Conservation (phyloP, 768 basidiomycete genomes). For the Calocybe gangraenosa region DNA sequence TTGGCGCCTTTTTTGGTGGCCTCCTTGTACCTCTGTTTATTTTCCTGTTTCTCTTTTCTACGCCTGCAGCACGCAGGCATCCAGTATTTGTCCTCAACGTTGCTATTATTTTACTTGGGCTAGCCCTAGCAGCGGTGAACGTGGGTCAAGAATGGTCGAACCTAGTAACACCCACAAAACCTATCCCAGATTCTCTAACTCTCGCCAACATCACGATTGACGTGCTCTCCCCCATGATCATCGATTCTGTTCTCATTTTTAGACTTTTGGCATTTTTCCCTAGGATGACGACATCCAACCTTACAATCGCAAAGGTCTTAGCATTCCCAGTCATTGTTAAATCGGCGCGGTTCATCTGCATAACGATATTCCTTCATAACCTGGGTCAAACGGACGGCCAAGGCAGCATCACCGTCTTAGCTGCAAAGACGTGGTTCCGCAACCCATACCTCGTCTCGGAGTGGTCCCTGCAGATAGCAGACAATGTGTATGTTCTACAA, state of each 20-base stretch:
- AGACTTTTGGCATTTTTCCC: slow-evolving; percentile 34
- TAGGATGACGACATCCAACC: slow-evolving; percentile 11
- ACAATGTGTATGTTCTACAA: slow-evolving; percentile 25
- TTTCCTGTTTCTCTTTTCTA: slow-evolving; percentile 28
- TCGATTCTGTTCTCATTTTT: slow-evolving; percentile 34
- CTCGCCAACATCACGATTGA: slow-evolving; percentile 20
- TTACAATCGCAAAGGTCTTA: slow-evolving; percentile 18
- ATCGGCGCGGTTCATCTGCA: slow-evolving; percentile 21
- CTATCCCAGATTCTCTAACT: slow-evolving; percentile 13
- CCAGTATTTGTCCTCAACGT: slow-evolving; percentile 31
- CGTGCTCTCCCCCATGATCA: slow-evolving; percentile 26
- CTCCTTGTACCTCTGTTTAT: slow-evolving; percentile 29
- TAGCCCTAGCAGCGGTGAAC: slow-evolving; percentile 21
- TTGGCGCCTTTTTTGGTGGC: slow-evolving; percentile 23
- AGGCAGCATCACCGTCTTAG: slow-evolving; percentile 1
- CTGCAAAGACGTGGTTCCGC: slow-evolving; percentile 1
- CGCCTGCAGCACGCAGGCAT: slow-evolving; percentile 18
- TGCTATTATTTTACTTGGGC: slow-evolving; percentile 21
- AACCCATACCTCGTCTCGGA: slow-evolving; percentile 23
- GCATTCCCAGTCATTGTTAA: slow-evolving; percentile 25
- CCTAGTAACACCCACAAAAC: slow-evolving; percentile 16
- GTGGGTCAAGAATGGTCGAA: slow-evolving; percentile 4
- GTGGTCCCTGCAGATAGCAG: slow-evolving; percentile 29
- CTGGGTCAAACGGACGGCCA: background rate
- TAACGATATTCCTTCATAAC: slow-evolving; percentile 13